Evolutionary conservation across 2,329 filamentous ascomycete species (phyloP), one percentile per base, ranked within the genome.

Genomic region (Hypocreales sp.): DNA sequence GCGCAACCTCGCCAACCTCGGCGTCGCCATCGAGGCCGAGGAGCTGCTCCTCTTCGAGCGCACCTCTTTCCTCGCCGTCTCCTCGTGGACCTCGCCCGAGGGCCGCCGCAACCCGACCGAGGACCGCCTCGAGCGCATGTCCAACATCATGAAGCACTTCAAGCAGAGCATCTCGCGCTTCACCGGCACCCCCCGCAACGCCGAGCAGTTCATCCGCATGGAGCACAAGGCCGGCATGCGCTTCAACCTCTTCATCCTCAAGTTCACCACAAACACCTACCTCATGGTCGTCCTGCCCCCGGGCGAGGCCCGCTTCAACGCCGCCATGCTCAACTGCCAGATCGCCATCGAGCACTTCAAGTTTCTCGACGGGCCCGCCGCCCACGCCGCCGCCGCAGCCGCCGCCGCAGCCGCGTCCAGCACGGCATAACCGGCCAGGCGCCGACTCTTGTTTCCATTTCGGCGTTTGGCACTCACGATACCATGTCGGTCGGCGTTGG

Each of bases 121-220:
- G 27, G 90, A 98, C 54, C 79, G 90, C 3, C 84, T 93, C 42
- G 90, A 98, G 61, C 79, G 67, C 40, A 80, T 98, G 46, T 90
- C 79, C 35, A 95, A 93, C 51, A 94, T 98, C 46, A 79, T 98
- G 56, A 98, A 98, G 59, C 86, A 87, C 32, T 94, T 95, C 61
- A 98, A 95, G 61, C 87, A 95, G 58, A 72, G 62, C 36, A 68
- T 71, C 33, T 75, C 71, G 30, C 73, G 78, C 40, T 83, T 80
- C 51, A 84, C 79, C 2, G 78, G 79, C 26, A 79, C 79, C 15
- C 78, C 79, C n/a, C 75, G 79, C 28, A 80, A 79, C 37, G 75
- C 77, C 5, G 80, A 83, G 52, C 79, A 84, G 51, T 86, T 87
- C 41, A 72, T 73, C 25, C 65, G 82, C 41, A 77, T 87, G 59